phyloP scores from a whole-genome alignment of 257 asterid genomes.

The Solanum pennellii region DNA sequence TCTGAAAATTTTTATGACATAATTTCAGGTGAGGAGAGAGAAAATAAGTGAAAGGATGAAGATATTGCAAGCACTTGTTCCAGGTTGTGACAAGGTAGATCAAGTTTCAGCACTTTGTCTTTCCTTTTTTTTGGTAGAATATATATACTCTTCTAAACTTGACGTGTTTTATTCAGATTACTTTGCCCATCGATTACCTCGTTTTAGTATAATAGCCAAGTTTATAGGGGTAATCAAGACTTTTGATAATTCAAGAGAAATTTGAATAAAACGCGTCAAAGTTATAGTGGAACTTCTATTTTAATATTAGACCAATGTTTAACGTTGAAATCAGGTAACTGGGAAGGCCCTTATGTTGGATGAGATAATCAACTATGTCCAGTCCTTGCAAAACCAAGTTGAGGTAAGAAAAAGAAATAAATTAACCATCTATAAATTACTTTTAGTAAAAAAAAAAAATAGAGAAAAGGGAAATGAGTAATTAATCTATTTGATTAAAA shows the following conservation, averaged over 20 bases:
- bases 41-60: slow-evolving; percentile 80
- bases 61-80: slow-evolving; percentile 64
- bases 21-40: slow-evolving; percentile 60
- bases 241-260: neutral
- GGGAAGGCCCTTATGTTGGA: slow-evolving; percentile 97
- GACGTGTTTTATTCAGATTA: neutral
- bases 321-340: slow-evolving; percentile 49
- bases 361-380: slow-evolving; percentile 82
- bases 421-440: neutral
- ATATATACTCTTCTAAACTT: neutral
- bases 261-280: neutral
- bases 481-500: neutral
- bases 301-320: neutral
- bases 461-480: neutral
- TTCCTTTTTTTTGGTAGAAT: neutral
- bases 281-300: neutral
- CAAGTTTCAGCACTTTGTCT: neutral
- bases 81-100: slow-evolving; percentile 81
- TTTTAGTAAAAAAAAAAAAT: neutral
- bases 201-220: neutral
- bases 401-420: slow-evolving; percentile 31
- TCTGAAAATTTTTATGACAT: neutral
- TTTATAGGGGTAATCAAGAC: neutral
- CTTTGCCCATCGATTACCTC: neutral
- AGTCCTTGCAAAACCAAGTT: slow-evolving; percentile 83